A percentile compares a stretch with the other conserved stretches of the same genome.
Conservation (phyloP, 345 rosid genomes). For the Murraya paniculata region DNA sequence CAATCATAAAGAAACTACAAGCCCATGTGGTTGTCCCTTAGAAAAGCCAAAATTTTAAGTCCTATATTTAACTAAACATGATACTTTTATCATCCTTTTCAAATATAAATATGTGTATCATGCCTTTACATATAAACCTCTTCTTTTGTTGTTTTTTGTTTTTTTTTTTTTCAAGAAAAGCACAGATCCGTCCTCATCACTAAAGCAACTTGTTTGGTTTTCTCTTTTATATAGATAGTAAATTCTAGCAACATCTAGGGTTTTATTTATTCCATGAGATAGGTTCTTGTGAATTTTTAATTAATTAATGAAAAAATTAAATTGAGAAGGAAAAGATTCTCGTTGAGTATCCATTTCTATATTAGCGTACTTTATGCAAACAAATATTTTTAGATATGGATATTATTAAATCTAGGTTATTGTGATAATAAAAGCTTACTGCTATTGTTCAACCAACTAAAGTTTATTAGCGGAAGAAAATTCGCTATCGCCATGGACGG, state of each 20-base stretch:
- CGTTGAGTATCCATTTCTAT: background rate
- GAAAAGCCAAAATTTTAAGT: constrained; percentile 19
- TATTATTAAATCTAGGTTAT: background rate
- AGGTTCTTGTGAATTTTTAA: background rate
- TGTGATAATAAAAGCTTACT: constrained; percentile 2
- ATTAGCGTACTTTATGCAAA: background rate
- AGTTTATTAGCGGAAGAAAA: constrained; percentile 3
- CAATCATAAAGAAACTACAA: constrained; percentile 16
- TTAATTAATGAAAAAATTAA: background rate
- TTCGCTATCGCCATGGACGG: background rate
- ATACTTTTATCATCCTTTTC: constrained; percentile 13
- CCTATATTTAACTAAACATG: constrained; percentile 3
- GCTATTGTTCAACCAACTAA: background rate
- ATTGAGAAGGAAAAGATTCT: background rate
- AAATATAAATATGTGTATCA: background rate
- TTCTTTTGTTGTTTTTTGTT: constrained; percentile 15
- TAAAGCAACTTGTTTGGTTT: constrained; percentile 12
- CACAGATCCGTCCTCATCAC: constrained; percentile 26
- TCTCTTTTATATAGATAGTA: background rate
- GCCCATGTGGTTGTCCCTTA: constrained; percentile 41
- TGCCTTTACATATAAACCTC: constrained; percentile 28
- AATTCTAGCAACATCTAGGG: constrained; percentile 4
- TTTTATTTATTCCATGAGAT: background rate
- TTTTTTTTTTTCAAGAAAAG: background rate
- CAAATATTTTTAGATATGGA: background rate